Base-by-base conservation (phyloP, 2,329 filamentous ascomycete species). In the Alternaria viburni region DNA sequence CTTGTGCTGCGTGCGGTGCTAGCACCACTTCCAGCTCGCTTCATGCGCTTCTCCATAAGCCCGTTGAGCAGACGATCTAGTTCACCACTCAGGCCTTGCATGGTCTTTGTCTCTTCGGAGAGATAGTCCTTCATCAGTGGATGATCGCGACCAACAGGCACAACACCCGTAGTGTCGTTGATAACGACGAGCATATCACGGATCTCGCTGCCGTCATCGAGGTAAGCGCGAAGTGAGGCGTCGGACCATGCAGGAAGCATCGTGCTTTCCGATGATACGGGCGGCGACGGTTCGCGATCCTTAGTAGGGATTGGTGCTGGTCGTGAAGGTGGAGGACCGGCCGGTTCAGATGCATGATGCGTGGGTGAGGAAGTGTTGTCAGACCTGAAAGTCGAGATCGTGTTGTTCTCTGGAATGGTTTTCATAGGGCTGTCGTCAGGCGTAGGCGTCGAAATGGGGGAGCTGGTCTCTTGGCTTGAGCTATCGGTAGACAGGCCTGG, bases 181-280 rank as follows among this genome's bases (percentile, higher is more conserved):
- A 99, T 93, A 64, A 99, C 91, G 41, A 94, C 87, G 55, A 98
- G 86, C 77, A 98, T 87, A 77, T 99, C 95, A 54, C 93, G 89
- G 69, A 99, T 93, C 67, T 97, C 93, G 32, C 90, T 90, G 64
- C 93, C 89, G 70, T 96, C 93, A 69, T 98, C 95, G 73, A 98
- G 91, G 81, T 97, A 99, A 13, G 92, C 90, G 63, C 93, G 89
- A 26, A 99, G 86, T 71, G 89, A 92, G 59, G 89, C 86, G 79
- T 98, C 95, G 66, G 93, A 95, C 96, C 96, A 99, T 0, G 89
- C 88, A 25, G 90, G 86, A 19, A 86, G 86, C 15, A 84, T 83
- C 15, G 86, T 83, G 23, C 87, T 85, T 26, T 77, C 73, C 1
- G 77, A 77, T 1, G 74, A 79, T 19, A 64, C 60, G 13, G 74